Base-by-base conservation (phyloP, 768 basidiomycete species). In the Calocera viscosa region DNA sequence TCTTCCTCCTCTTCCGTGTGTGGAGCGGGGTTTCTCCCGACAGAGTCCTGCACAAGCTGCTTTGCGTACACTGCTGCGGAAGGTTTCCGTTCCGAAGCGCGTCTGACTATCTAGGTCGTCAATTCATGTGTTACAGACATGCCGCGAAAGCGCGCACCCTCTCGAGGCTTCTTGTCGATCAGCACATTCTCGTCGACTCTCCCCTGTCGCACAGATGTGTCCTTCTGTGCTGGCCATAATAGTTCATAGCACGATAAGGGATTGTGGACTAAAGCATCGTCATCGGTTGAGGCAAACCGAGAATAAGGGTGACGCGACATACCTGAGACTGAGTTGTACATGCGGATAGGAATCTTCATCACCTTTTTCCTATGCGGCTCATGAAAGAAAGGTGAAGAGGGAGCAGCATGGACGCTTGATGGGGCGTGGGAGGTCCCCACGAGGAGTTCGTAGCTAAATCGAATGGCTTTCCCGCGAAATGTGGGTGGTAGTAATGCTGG, bases 281-380 rank as follows among this genome's bases (percentile, higher is more conserved):
- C 24, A 70, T 19, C 30, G n/a, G 63, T 35, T 30, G 38, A 47
- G 60, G 19, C 65, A 11, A 26, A 40, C 19, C 43, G 3, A 8
- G 28, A 3, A 53, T 40, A 41, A 26, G 33, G 19, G 11, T 34
- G 16, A 67, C 38, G 8, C 32, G 16, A 74, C 86, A 64, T 70
- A 93, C 94, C 84, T 53, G 84, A 78, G 67, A 96, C 90, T 70
- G 94, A 80, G 67, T 91, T 94, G 77, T 96, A 97, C 3, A 98
- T 80, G 26, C 93, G 79, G 49, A 99, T 87, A 0, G 95, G 95
- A 0, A 98, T 88, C 64, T 89, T 90, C 88, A 95, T 91, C 1
- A 94, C 83, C 35, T 86, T 78, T 75, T 72, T 74, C 65, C 66
- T 73, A 80, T 79, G 71, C 83, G 84, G 69, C 24, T 71, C 72